Conservation (phyloP, 306 rosid species). For the Cicer bijugum region DNA sequence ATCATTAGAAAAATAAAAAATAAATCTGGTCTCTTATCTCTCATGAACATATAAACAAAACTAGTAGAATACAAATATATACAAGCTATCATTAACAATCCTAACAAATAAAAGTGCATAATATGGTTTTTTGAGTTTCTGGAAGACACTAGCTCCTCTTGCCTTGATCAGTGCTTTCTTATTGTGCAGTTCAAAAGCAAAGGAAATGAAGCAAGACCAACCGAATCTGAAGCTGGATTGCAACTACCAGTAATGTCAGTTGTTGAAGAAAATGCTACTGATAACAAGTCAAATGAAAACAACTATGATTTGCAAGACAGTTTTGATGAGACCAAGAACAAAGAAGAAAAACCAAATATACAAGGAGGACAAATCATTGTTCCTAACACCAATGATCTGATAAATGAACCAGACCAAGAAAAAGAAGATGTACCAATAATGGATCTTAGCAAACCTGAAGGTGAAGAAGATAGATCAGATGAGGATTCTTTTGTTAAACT, state of each 20-base stretch:
- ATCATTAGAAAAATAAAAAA: no score
- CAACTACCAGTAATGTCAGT: background rate
- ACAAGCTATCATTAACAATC: no score
- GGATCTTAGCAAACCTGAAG: slow-evolving; percentile 1
- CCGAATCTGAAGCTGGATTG: background rate
- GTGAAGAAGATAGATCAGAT: slow-evolving; percentile 24
- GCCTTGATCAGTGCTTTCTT: no score
- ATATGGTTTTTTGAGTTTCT: no score
- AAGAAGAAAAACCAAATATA: background rate
- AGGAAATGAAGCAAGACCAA: background rate
- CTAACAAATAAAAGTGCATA: no score
- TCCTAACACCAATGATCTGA: slow-evolving; percentile 19
- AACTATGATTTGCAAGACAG: background rate
- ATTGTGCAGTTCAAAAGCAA: slow-evolving; percentile 4
- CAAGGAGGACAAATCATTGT: slow-evolving; percentile 16
- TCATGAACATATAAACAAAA: no score
- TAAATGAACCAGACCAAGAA: slow-evolving; percentile 29
- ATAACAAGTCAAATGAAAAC: background rate
- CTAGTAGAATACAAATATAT: no score
- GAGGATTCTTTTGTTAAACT: slow-evolving; percentile 33
- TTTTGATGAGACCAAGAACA: slow-evolving; percentile 5
- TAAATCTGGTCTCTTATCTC: no score
- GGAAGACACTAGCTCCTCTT: no score
- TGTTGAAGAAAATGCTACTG: background rate
- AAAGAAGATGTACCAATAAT: slow-evolving; percentile 16